Base-by-base conservation (phyloP, 73 alveolate species). In the Symbiodinium pilosum region DNA sequence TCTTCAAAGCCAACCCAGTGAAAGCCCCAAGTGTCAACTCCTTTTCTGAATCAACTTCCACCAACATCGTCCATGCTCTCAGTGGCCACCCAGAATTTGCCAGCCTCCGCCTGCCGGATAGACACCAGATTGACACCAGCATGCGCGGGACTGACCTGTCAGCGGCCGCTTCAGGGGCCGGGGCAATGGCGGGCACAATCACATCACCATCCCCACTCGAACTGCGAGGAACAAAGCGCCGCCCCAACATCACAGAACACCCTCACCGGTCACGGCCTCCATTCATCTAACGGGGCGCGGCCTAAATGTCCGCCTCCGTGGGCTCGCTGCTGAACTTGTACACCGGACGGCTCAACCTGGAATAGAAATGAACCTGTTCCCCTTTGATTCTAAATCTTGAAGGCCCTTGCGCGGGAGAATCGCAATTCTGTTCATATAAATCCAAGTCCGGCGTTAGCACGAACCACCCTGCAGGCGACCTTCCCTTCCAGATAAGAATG, bases 21-120 rank as follows among this genome's bases (percentile, higher is more conserved):
- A 47, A 77, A 11, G 4, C 43, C 26, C 84, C 94, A 56, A 87
- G 21, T 84, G 54, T 87, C 84, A 87, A 21, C 43, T 87, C 94
- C 8, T 32, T 40, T 14, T 6, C 43, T 7, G 64, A 30, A n/a
- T 87, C 42, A 0, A 87, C 64, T 28, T 0, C 6, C 40, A 30
- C 84, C 54, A 32, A 8, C 26, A 44, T 32, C 41, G 30, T 86
- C 94, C 42, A 86, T 34, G 30, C 38, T 47, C 41, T 86, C 94
- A 14, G 73, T 51, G 40, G 24, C 26, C 11, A 86, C 4, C 94
- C 94, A 86, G 30, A 32, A 41, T 7, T 86, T 47, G 24, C 64
- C 64, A 16, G 64, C 64, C 24, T 16, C 64, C 8, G n/a, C n/a
- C n/a, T n/a, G n/a, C n/a, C n/a, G n/a, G n/a, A n/a, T n/a, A n/a